phyloP scores from a whole-genome alignment of 2,329 filamentous ascomycete species.

The Elsinoe fawcettii region DNA sequence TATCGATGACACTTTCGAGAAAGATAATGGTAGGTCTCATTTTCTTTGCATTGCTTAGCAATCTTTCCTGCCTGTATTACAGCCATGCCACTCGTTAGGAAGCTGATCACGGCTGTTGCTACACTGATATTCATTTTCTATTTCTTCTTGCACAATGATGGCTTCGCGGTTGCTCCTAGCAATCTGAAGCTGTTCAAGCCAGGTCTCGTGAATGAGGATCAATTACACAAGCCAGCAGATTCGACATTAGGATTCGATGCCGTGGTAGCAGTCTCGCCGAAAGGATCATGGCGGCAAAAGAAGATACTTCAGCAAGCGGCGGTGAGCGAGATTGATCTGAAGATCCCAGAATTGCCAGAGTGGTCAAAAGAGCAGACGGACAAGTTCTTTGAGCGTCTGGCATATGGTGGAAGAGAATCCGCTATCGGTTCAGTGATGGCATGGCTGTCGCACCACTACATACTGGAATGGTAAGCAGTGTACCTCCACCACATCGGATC shows the following conservation, averaged over 20 bases:
- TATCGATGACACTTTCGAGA: not conserved
- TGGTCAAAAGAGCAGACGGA: constrained; percentile 32
- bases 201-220: not conserved
- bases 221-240: constrained; percentile 1
- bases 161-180: not conserved
- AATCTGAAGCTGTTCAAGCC: not conserved
- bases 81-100: constrained; percentile 1
- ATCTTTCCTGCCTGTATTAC: not conserved
- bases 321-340: constrained; percentile 32
- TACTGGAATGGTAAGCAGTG: constrained; percentile 21
- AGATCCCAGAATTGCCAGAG: constrained; percentile 31
- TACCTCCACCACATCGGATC: not conserved
- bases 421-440: constrained; percentile 30
- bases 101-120: not conserved
- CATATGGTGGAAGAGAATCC: not conserved
- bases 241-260: constrained; percentile 27
- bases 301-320: constrained; percentile 32
- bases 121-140: constrained; percentile 6
- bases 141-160: constrained; percentile 5
- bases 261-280: constrained; percentile 33
- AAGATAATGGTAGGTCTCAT: not conserved
- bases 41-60: not conserved
- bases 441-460: constrained; percentile 36
- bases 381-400: constrained; percentile 24
- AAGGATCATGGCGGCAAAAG: constrained; percentile 29